Evolutionary conservation across 2,329 filamentous ascomycete species (phyloP).

Genomic region (Myriosclerotinia duriaeana): DNA sequence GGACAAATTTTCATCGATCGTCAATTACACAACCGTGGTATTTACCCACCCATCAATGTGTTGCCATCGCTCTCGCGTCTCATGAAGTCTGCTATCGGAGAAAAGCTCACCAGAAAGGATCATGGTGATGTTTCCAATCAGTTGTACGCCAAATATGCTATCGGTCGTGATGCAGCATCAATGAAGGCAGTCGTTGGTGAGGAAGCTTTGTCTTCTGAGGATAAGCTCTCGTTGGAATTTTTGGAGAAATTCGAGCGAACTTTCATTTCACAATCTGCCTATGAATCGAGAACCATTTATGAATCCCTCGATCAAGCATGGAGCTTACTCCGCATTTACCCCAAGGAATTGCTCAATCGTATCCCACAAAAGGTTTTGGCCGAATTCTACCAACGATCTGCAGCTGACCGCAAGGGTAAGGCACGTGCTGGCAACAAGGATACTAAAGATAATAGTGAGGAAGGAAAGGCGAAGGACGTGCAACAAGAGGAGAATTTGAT

Average conservation of each 20-base stretch:
- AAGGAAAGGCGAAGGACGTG: constrained; percentile 39
- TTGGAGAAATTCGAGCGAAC: constrained; percentile 96
- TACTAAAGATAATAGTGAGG: constrained; percentile 43
- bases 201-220: constrained; percentile 90
- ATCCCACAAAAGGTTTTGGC: constrained; percentile 80
- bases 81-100: constrained; percentile 99
- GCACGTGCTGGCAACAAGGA: constrained; percentile 50
- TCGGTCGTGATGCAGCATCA: constrained; percentile 93
- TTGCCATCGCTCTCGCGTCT: constrained; percentile 96
- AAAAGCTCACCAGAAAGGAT: constrained; percentile 93
- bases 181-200: constrained; percentile 99
- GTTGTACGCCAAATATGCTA: constrained; percentile 98
- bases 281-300: constrained; percentile 87
- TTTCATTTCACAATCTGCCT: constrained; percentile 88
- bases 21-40: constrained; percentile 89
- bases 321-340: constrained; percentile 94
- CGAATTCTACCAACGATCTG: constrained; percentile 75
- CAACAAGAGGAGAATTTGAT: constrained; percentile 62
- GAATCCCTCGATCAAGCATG: constrained; percentile 95
- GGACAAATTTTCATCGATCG: constrained; percentile 98
- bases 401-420: constrained; percentile 63
- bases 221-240: constrained; percentile 97
- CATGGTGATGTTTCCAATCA: constrained; percentile 99
- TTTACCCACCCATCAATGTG: constrained; percentile 99
- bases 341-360: constrained; percentile 96